Conservation (phyloP, 169 alveolate species). For the Perkinsus chesapeaki region DNA sequence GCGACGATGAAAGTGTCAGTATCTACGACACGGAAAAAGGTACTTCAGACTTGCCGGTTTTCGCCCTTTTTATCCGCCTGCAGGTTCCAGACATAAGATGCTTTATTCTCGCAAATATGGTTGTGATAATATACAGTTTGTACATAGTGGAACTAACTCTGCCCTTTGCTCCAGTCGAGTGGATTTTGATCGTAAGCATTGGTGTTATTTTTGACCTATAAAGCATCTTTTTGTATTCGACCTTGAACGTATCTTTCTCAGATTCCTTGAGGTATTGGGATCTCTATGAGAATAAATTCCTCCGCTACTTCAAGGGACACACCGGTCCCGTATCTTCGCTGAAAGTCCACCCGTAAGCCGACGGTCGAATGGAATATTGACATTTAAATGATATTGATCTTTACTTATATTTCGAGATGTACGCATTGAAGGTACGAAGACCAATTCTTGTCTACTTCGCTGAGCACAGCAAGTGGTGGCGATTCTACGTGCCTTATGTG, state of each 20-base stretch:
- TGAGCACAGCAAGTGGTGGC: background rate
- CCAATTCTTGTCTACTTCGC: background rate
- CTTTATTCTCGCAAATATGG: background rate
- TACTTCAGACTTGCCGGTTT: background rate
- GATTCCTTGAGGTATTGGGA: background rate
- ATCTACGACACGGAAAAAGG: background rate
- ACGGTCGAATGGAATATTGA: too few species aligned
- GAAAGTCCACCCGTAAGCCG: background rate
- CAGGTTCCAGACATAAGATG: background rate
- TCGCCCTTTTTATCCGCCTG: background rate
- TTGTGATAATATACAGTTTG: background rate
- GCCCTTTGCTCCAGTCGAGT: background rate
- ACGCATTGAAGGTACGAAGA: background rate
- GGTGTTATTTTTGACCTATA: too few species aligned
- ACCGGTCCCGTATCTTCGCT: background rate
- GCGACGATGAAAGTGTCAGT: background rate
- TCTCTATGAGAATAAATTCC: background rate
- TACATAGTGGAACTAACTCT: background rate
- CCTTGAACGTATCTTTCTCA: background rate
- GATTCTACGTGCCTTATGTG: background rate
- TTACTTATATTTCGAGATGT: background rate
- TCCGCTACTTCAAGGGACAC: background rate
- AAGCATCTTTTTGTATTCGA: too few species aligned
- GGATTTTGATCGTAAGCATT: background rate
- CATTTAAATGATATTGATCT: background rate